Conservation (phyloP, 2,329 filamentous ascomycete genomes). For the Calonectria hawksworthii region DNA sequence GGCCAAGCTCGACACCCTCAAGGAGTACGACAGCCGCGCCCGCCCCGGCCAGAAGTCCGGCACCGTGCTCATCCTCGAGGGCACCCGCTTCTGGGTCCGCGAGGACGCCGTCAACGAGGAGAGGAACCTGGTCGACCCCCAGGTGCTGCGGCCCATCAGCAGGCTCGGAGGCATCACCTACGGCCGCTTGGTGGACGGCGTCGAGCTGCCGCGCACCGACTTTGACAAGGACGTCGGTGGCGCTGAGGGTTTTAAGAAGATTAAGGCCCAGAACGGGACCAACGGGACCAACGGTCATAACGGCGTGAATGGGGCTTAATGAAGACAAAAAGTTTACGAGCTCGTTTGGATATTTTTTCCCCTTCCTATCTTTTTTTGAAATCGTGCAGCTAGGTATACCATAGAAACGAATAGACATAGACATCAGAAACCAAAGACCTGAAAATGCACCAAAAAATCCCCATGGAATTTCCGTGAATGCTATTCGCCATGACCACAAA, state of each 20-base stretch:
- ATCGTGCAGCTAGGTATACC: background rate
- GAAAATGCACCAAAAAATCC: background rate
- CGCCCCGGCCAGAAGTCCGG: conserved; percentile 82
- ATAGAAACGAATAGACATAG: conserved; percentile 5
- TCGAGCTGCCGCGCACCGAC: conserved; percentile 78
- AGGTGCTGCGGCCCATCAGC: conserved; percentile 81
- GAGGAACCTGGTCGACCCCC: conserved; percentile 79
- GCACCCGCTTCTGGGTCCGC: conserved; percentile 87
- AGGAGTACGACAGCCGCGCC: conserved; percentile 81
- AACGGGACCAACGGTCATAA: background rate
- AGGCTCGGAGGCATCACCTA: conserved; percentile 91
- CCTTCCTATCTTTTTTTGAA: background rate
- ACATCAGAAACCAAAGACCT: background rate
- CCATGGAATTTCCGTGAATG: background rate
- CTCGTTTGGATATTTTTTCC: background rate
- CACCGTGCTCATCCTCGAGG: conserved; percentile 84
- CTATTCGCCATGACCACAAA: background rate
- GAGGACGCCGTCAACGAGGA: conserved; percentile 90
- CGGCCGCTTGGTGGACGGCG: conserved; percentile 75
- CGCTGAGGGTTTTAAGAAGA: conserved; percentile 68
- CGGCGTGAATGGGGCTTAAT: background rate
- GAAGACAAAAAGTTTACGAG: background rate
- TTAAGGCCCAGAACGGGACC: conserved; percentile 50
- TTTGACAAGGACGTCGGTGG: conserved; percentile 67
- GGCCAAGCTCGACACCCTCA: conserved; percentile 80